phyloP scores from a whole-genome alignment of 208 protist species.

The Wallacemonas sp. region DNA sequence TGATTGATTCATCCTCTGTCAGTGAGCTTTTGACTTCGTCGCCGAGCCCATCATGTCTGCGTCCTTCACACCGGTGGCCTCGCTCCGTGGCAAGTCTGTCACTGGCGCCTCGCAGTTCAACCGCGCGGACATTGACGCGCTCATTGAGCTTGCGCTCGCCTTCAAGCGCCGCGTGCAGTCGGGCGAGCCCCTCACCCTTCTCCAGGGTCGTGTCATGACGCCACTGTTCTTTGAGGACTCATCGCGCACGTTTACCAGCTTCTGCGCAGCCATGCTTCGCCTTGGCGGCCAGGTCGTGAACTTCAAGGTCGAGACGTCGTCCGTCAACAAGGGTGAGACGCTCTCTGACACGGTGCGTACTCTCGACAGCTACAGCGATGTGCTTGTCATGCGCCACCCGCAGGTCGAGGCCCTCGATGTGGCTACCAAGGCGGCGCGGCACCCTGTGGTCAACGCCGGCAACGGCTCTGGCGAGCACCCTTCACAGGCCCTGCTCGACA shows the following conservation, averaged over 20 bases:
- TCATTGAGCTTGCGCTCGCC: slow-evolving; percentile 54
- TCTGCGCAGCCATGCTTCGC: slow-evolving; percentile 81
- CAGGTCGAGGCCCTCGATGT: slow-evolving; percentile 74
- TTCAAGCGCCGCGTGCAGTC: slow-evolving; percentile 44
- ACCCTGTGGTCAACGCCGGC: slow-evolving; percentile 96
- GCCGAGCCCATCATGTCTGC: background rate
- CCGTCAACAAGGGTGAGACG: slow-evolving; percentile 84
- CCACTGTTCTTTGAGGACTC: slow-evolving; percentile 88
- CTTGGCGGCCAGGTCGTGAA: slow-evolving; percentile 81
- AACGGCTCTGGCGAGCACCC: slow-evolving; percentile 98
- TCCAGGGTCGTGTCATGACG: slow-evolving; percentile 78
- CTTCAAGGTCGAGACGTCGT: slow-evolving; percentile 78
- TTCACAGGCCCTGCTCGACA: slow-evolving; percentile 97
- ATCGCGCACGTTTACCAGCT: slow-evolving; percentile 75
- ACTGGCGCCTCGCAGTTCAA: slow-evolving; percentile 64
- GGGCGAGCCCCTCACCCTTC: slow-evolving; percentile 50
- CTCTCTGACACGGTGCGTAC: slow-evolving; percentile 85
- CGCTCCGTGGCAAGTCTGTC: slow-evolving; percentile 67
- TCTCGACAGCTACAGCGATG: slow-evolving; percentile 92
- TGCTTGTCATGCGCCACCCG: slow-evolving; percentile 96
- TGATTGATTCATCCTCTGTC: too few species aligned
- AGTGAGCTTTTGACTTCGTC: too few species aligned
- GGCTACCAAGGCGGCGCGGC: slow-evolving; percentile 48
- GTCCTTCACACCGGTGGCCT: slow-evolving; percentile 43
- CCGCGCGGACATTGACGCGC: slow-evolving; percentile 61